Evolutionary conservation across 345 rosid species (phyloP).

Genomic region (Orychophragmus violaceus): DNA sequence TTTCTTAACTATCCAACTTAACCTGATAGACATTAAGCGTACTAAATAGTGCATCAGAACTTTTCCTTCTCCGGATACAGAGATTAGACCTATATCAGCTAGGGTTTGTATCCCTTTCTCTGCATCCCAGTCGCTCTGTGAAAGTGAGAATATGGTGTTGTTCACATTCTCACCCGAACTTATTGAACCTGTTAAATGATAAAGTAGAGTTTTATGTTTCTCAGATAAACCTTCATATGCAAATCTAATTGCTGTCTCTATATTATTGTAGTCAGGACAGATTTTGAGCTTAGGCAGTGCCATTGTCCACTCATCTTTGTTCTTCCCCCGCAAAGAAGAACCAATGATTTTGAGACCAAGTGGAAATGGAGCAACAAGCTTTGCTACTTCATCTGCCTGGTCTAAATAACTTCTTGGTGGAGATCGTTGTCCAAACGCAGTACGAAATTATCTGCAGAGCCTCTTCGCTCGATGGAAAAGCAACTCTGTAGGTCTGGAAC

Average conservation of each 20-base stretch:
- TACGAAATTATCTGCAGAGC: slow-evolving; percentile 1
- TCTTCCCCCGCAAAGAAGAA: slow-evolving; percentile 2
- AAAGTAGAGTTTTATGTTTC: neutral
- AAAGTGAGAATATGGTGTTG: neutral
- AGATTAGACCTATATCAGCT: neutral
- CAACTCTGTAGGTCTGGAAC: neutral
- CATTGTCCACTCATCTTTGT: neutral
- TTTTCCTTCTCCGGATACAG: neutral
- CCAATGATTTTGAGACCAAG: slow-evolving; percentile 10
- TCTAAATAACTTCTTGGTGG: slow-evolving; percentile 15
- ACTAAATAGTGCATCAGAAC: neutral
- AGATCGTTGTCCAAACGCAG: slow-evolving; percentile 10
- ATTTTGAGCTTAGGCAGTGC: neutral
- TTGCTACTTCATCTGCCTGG: neutral
- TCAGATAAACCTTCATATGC: neutral
- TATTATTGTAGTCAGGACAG: neutral
- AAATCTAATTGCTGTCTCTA: neutral
- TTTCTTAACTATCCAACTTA: neutral
- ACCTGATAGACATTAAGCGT: neutral
- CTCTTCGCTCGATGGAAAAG: neutral
- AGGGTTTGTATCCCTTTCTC: slow-evolving; percentile 6
- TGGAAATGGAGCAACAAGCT: neutral
- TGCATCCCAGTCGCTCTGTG: neutral
- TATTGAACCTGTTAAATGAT: neutral
- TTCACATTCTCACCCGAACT: neutral